These are phyloP conservation scores for Aspergillus neotritici DNA, from an alignment of 2,329 filamentous ascomycete genomes.

Conservation along the genomic window DNA sequence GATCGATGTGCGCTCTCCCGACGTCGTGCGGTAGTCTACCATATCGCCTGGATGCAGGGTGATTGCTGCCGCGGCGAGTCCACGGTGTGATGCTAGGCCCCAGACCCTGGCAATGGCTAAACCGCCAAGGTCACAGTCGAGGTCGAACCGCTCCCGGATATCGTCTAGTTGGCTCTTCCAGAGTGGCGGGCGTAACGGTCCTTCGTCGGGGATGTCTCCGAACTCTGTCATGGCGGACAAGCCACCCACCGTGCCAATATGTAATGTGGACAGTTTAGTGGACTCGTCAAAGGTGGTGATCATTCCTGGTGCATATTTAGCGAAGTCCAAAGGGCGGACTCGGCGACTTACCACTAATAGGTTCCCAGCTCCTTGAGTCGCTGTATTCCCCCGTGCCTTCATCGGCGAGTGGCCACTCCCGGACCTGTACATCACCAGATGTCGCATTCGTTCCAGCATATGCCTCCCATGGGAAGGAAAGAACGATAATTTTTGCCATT, in stretches of 20 bases:
- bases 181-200: conserved; percentile 9
- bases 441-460: conserved; percentile 11
- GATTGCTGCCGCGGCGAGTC: conserved; percentile 45
- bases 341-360: conserved; percentile 27
- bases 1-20: conserved; percentile 41
- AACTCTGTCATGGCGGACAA: conserved; percentile 17
- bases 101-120: conserved; percentile 48
- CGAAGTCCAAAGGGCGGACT: neutral
- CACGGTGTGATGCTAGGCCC: conserved; percentile 48
- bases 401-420: conserved; percentile 20
- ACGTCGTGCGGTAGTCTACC: conserved; percentile 50
- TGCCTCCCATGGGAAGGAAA: conserved; percentile 15
- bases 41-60: conserved; percentile 53
- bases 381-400: conserved; percentile 7
- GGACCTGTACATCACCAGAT: conserved; percentile 5
- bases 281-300: conserved; percentile 10
- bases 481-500: conserved; percentile 20
- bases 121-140: conserved; percentile 46
- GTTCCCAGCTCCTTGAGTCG: conserved; percentile 23
- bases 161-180: conserved; percentile 30
- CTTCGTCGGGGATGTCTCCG: conserved; percentile 3
- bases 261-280: conserved; percentile 17
- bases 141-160: conserved; percentile 42
- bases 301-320: conserved; percentile 24
- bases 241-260: conserved; percentile 28